Conservation (phyloP, 129 eudicot genomes). For the Pulicaria dysenterica region DNA sequence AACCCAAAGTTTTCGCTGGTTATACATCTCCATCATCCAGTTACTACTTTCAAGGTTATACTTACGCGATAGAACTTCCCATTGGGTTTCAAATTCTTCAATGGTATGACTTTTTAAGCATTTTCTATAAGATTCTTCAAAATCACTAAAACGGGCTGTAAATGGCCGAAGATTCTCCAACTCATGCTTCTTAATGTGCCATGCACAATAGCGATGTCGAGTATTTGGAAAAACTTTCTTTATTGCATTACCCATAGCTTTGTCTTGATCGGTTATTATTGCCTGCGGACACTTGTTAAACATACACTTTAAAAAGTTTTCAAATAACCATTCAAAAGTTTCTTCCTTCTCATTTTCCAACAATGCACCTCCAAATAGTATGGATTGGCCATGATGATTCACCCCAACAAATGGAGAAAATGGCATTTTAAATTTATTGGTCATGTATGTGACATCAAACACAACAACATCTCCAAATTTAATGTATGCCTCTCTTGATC, state of each 20-base stretch:
- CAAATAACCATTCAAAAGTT: too few relatives aligned
- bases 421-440: too few relatives aligned
- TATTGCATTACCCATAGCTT: too few relatives aligned
- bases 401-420: too few relatives aligned
- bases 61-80: neutral
- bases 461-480: neutral
- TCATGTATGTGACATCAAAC: too few relatives aligned
- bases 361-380: too few relatives aligned
- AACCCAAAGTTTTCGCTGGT: neutral
- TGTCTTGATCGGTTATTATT: too few relatives aligned
- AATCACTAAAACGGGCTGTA: neutral
- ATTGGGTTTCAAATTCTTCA: neutral
- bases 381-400: too few relatives aligned
- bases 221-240: constrained; percentile 1
- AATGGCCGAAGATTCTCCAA: neutral
- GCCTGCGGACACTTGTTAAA: too few relatives aligned
- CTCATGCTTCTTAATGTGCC: neutral
- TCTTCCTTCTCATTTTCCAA: too few relatives aligned
- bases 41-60: neutral
- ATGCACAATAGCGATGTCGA: neutral
- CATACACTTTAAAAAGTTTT: too few relatives aligned
- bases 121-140: neutral
- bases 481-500: neutral
- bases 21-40: constrained; percentile 2
- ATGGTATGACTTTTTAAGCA: neutral